Percentiles rank a stretch among this genome's conserved stretches.
phyloP scores from a whole-genome alignment of 192 early-diverging fungal species.

The Oehlia diaphana region DNA sequence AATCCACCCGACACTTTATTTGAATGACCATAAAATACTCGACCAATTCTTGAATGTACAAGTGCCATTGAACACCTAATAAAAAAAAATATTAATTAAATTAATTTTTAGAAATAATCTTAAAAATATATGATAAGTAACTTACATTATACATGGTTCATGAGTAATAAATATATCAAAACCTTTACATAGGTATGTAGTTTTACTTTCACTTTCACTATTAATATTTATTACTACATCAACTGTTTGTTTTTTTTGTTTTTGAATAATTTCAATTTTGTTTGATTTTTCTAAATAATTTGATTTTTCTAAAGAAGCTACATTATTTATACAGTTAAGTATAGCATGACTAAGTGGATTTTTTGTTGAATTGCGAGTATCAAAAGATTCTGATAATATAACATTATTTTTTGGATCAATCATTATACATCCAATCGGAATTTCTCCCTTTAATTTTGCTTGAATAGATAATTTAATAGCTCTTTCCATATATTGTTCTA shows the following conservation, averaged over 20 bases:
- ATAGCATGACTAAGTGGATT: constrained; percentile 80
- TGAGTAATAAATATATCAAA: constrained; percentile 78
- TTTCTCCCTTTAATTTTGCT: constrained; percentile 40
- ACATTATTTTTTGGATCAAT: constrained; percentile 53
- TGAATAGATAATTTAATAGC: constrained; percentile 30
- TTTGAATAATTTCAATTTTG: constrained; percentile 9
- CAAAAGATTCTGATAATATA: constrained; percentile 49
- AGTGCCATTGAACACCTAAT: constrained; percentile 86
- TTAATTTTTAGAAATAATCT: no score
- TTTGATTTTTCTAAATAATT: background rate
- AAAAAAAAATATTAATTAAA: constrained; percentile 26
- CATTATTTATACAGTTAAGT: constrained; percentile 72
- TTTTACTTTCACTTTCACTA: background rate
- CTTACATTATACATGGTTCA: constrained; percentile 89
- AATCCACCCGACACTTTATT: constrained; percentile 50
- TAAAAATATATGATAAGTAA: no score
- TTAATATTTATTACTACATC: background rate
- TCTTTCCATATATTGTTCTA: constrained; percentile 41
- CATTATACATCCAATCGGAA: constrained; percentile 50
- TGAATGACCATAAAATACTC: constrained; percentile 76
- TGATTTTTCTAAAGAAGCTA: constrained; percentile 60
- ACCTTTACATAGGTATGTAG: constrained; percentile 77
- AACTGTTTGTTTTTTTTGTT: constrained; percentile 32
- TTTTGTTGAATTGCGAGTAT: constrained; percentile 42
- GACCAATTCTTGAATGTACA: constrained; percentile 87